phyloP scores from a whole-genome alignment of 2,329 filamentous ascomycete genomes.

The Akanthomyces dipterigenus region DNA sequence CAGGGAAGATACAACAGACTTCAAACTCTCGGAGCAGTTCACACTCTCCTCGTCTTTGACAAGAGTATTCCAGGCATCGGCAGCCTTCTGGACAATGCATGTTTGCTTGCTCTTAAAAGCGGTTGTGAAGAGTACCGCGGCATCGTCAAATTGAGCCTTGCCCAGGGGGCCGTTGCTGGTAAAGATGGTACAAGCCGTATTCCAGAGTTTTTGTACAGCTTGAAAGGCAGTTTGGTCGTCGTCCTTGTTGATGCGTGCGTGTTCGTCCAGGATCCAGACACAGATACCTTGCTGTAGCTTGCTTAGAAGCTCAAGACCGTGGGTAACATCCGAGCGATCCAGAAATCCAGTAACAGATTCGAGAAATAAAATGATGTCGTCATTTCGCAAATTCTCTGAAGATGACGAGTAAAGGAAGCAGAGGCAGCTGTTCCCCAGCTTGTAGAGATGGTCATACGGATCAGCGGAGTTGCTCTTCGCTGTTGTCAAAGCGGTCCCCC shows the following conservation, averaged over 20 bases:
- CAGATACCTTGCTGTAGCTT: constrained; percentile 56
- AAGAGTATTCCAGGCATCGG: constrained; percentile 60
- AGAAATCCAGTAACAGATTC: constrained; percentile 48
- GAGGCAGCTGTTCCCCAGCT: constrained; percentile 48
- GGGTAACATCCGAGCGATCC: constrained; percentile 7
- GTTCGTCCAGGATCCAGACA: constrained; percentile 56
- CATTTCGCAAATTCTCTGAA: constrained; percentile 29
- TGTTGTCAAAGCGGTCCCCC: constrained; percentile 35
- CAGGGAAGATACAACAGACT: constrained; percentile 54
- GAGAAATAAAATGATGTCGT: constrained; percentile 40
- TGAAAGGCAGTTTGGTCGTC: constrained; percentile 34
- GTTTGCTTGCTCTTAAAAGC: constrained; percentile 53
- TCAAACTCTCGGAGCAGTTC: constrained; percentile 59
- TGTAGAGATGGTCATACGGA: constrained; percentile 61
- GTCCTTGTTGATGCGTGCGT: constrained; percentile 34
- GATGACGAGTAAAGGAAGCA: constrained; percentile 45
- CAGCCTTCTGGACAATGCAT: constrained; percentile 44
- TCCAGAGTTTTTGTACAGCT: constrained; percentile 44
- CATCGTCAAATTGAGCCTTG: constrained; percentile 39
- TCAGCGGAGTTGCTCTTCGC: constrained; percentile 44
- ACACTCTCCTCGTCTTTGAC: constrained; percentile 56
- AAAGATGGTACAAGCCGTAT: constrained; percentile 37
- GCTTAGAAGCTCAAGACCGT: constrained; percentile 39
- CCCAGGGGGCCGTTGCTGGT: constrained; percentile 28
- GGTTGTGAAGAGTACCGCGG: constrained; percentile 50